Conservation (phyloP, 148 eudicot species). For the Rhododendron ferrugineum region DNA sequence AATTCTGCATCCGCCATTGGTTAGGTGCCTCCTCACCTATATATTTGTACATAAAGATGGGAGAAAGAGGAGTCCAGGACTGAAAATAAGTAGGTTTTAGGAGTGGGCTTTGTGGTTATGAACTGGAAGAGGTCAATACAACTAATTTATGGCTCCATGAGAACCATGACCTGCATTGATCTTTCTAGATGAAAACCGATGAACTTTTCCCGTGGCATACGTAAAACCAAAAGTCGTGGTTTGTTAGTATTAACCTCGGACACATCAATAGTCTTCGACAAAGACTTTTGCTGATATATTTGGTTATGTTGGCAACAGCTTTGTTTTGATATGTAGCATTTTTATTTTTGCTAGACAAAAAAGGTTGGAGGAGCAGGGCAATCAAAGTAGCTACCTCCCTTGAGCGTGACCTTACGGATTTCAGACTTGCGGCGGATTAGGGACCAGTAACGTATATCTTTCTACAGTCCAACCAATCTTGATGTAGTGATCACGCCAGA, state of each 20-base stretch:
- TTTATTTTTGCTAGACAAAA: too few relatives aligned
- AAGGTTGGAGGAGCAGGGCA: too few relatives aligned
- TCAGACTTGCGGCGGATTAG: too few relatives aligned
- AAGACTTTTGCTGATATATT: background rate
- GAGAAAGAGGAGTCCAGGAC: background rate
- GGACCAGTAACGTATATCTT: too few relatives aligned
- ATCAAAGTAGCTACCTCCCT: too few relatives aligned
- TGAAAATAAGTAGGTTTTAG: background rate
- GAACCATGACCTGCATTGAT: background rate
- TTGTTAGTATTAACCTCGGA: background rate
- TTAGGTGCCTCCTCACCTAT: background rate
- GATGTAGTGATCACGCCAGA: too few relatives aligned
- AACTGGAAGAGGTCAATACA: background rate
- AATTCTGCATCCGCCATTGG: too few relatives aligned
- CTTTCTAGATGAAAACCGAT: background rate
- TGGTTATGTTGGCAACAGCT: background rate
- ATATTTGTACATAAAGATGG: background rate
- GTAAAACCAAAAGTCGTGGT: too few relatives aligned
- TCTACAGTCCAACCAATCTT: too few relatives aligned
- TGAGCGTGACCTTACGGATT: too few relatives aligned
- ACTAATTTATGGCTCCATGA: background rate
- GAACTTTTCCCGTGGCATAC: too few relatives aligned
- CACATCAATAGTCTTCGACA: background rate
- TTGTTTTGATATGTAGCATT: too few relatives aligned
- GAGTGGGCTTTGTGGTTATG: background rate